Evolutionary conservation across 495 filamentous ascomycete genomes (phyloP).

Genomic region (Annulohypoxylon maeteangense): DNA sequence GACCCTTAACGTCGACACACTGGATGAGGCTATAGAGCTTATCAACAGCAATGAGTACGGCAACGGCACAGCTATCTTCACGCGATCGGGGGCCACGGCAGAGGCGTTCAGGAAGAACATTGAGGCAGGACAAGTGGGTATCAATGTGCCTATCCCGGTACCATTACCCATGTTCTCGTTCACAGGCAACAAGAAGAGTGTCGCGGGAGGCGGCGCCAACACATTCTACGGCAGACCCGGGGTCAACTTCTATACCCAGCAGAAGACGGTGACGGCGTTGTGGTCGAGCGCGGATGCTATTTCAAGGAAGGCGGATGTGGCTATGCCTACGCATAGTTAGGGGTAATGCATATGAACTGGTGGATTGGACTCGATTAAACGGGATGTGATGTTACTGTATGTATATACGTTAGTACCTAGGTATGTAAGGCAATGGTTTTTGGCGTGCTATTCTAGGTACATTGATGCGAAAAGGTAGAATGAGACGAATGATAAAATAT

Average conservation of each 20-base stretch:
- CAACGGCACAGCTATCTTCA: conserved; percentile 75
- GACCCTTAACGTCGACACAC: conserved; percentile 81
- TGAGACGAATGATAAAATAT: neutral
- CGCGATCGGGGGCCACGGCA: conserved; percentile 67
- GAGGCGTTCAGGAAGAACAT: conserved; percentile 70
- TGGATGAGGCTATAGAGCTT: conserved; percentile 78
- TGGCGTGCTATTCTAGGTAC: neutral
- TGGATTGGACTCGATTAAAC: neutral
- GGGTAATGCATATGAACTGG: conserved; percentile 24
- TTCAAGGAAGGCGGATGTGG: conserved; percentile 80
- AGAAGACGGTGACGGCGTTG: conserved; percentile 94
- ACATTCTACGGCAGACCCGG: conserved; percentile 96
- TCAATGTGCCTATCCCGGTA: conserved; percentile 86
- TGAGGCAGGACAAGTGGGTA: conserved; percentile 81
- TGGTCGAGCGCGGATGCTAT: conserved; percentile 90
- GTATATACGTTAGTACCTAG: neutral
- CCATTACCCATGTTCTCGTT: conserved; percentile 97
- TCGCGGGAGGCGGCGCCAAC: conserved; percentile 92
- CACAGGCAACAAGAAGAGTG: conserved; percentile 96
- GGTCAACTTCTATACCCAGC: conserved; percentile 93
- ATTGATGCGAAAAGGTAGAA: neutral
- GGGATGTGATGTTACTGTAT: neutral
- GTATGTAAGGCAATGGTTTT: neutral
- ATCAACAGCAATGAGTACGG: conserved; percentile 75
- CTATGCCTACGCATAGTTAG: conserved; percentile 88